Percentiles rank a stretch among this genome's conserved stretches.
phyloP scores from a whole-genome alignment of 192 early-diverging fungal species.

The Gorgonomyces haynaldii region DNA sequence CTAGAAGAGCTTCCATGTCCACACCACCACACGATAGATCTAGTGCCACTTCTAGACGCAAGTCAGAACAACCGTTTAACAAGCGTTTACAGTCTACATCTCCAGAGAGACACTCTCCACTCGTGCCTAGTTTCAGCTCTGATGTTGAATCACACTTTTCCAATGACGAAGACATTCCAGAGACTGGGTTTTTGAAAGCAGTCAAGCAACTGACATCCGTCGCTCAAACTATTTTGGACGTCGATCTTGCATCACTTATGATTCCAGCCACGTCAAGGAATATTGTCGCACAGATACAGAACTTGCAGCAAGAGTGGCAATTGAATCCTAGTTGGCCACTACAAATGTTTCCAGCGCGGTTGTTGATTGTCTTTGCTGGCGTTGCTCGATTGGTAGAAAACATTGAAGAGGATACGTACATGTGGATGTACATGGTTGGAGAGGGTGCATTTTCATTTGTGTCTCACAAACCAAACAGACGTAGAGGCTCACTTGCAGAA shows the following conservation, averaged over 20 bases:
- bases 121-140: too few species aligned
- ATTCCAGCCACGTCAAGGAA: constrained; percentile 44
- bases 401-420: constrained; percentile 61
- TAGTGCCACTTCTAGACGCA: too few species aligned
- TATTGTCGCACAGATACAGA: constrained; percentile 47
- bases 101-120: too few species aligned
- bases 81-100: too few species aligned
- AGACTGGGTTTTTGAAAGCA: constrained; percentile 42
- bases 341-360: constrained; percentile 40
- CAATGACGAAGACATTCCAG: not conserved
- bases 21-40: too few species aligned
- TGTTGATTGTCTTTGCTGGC: constrained; percentile 60
- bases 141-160: not conserved
- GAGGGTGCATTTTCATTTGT: constrained; percentile 9
- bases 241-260: constrained; percentile 43
- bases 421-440: constrained; percentile 43
- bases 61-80: too few species aligned
- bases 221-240: constrained; percentile 66
- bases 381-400: constrained; percentile 67
- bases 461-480: constrained; percentile 5
- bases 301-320: constrained; percentile 52
- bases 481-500: constrained; percentile 1
- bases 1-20: too few species aligned
- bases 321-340: constrained; percentile 51
- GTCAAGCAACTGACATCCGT: constrained; percentile 55